Base-by-base conservation (phyloP, 176 grass and related monocot species). In the Pharus latifolius region DNA sequence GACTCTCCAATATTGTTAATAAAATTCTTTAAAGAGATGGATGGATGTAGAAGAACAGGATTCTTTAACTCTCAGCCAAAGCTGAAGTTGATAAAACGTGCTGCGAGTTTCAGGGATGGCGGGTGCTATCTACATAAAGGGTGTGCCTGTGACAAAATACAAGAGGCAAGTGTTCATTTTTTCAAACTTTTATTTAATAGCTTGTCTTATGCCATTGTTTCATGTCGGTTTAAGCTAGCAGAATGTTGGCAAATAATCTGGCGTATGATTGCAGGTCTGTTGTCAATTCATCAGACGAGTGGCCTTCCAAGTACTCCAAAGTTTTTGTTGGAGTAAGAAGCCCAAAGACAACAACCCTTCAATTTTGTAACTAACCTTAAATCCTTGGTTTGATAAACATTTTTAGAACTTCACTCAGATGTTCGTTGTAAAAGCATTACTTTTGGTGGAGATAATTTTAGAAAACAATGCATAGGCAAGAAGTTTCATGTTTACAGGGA, bases 301-400 rank as follows among this genome's bases (percentile, higher is more conserved):
- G 94, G 89, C 94, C 94, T 49, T 98, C 87, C 43, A 98, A 98
- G 62, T 90, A 93, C 77, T 98, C 86, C 44, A 98, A 98, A 62
- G 77, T 98, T 49, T 93, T 98, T 20, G 71, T 92, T 32, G 63
- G 83, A 86, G 94, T 98, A 83, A 50, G 23, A 9, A 32, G 11
- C 51, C 24, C 3, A 17, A 25, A 16, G 30, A n/a, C 3, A 29
- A 16, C 3, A 2, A 72, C 33, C 22, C 9, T 59, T 34, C n/a
- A 17, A 6, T 60, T 34, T 30, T 54, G 29, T 14, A 14, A 33
- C 13, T 69, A 13, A n/a, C 6, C 16, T 38, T 38, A 9, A 5
- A 9, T 38, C 35, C 35, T 38, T 38, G 35, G 35, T 38, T 38
- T 38, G 4, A 9, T 38, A 9, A 38, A n/a, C n/a, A n/a, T n/a